These are phyloP conservation scores for Kodamaea restingae DNA, from an alignment of 805 yeast genomes.

Conservation along the genomic window DNA sequence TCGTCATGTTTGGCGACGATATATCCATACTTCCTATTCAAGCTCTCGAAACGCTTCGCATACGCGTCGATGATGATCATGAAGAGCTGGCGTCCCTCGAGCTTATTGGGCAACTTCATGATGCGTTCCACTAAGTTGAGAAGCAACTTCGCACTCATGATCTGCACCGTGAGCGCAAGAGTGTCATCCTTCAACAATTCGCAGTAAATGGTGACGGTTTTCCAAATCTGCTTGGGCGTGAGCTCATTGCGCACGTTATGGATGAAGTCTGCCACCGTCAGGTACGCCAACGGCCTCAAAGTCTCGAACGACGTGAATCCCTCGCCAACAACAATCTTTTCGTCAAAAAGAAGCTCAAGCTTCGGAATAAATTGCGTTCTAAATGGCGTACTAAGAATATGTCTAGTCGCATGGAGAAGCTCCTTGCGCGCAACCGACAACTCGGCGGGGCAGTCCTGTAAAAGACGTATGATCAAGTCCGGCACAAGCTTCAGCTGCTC, in stretches of 20 bases:
- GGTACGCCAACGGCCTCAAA: slow-evolving; percentile 86
- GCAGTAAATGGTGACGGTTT: slow-evolving; percentile 80
- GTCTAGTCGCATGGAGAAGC: slow-evolving; percentile 88
- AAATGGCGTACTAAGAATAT: slow-evolving; percentile 87
- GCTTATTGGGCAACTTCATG: slow-evolving; percentile 72
- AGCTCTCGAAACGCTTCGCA: slow-evolving; percentile 71
- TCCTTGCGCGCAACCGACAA: slow-evolving; percentile 89
- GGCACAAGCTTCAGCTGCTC: slow-evolving; percentile 62
- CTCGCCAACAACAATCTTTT: slow-evolving; percentile 81
- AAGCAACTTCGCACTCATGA: slow-evolving; percentile 90
- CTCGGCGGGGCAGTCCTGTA: slow-evolving; percentile 96
- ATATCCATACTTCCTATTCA: slow-evolving; percentile 67
- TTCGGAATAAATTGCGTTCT: slow-evolving; percentile 79
- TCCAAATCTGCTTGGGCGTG: slow-evolving; percentile 78
- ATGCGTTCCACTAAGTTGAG: slow-evolving; percentile 87
- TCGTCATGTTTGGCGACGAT: slow-evolving; percentile 59
- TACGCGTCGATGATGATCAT: slow-evolving; percentile 85
- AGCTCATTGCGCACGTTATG: slow-evolving; percentile 86
- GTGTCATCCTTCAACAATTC: slow-evolving; percentile 74
- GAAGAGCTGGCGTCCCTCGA: slow-evolving; percentile 78
- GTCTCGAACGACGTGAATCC: slow-evolving; percentile 91
- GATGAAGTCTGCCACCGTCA: slow-evolving; percentile 92
- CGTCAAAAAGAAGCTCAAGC: slow-evolving; percentile 80
- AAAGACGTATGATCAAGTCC: slow-evolving; percentile 73
- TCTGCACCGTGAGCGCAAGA: slow-evolving; percentile 84